Percentiles rank a stretch among this genome's conserved stretches.
These are phyloP conservation scores for Byssoonygena ceratinophila DNA, from an alignment of 2,329 filamentous ascomycete species.

Conservation along the genomic window DNA sequence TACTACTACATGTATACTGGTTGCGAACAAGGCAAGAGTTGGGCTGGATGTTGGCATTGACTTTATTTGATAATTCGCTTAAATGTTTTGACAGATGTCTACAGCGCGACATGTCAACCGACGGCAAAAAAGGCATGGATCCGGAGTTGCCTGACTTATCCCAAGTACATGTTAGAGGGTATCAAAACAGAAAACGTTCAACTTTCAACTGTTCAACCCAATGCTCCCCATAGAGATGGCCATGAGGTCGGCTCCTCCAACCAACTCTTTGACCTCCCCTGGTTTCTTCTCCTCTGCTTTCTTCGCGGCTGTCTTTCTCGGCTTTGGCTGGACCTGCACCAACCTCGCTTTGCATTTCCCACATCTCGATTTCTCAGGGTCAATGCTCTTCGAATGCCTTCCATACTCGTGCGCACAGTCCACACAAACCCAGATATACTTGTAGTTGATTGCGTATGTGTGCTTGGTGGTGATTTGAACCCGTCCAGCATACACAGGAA, in stretches of 20 bases:
- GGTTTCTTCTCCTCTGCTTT: conserved; percentile 16
- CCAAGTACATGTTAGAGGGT: too few species aligned
- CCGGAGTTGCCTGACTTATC: too few species aligned
- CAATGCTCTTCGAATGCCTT: conserved; percentile 76
- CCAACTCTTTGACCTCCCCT: not conserved
- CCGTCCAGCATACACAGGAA: conserved; percentile 50
- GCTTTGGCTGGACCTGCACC: conserved; percentile 68
- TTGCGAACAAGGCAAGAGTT: too few species aligned
- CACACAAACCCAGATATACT: conserved; percentile 75
- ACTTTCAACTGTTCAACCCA: not conserved
- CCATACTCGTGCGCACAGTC: conserved; percentile 63
- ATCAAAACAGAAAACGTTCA: not conserved
- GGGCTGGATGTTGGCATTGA: too few species aligned
- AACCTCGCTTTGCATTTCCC: conserved; percentile 62
- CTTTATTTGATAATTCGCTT: too few species aligned
- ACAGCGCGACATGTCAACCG: too few species aligned
- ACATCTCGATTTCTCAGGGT: conserved; percentile 60
- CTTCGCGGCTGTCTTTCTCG: conserved; percentile 37
- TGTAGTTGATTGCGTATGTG: conserved; percentile 79
- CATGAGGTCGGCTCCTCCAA: not conserved
- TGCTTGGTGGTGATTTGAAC: conserved; percentile 83
- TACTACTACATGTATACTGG: too few species aligned
- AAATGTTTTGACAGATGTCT: too few species aligned
- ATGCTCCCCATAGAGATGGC: not conserved
- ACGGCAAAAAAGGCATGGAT: too few species aligned